Evolutionary conservation across 192 early-diverging fungal species (phyloP).

Genomic region (Coemansia sp.): DNA sequence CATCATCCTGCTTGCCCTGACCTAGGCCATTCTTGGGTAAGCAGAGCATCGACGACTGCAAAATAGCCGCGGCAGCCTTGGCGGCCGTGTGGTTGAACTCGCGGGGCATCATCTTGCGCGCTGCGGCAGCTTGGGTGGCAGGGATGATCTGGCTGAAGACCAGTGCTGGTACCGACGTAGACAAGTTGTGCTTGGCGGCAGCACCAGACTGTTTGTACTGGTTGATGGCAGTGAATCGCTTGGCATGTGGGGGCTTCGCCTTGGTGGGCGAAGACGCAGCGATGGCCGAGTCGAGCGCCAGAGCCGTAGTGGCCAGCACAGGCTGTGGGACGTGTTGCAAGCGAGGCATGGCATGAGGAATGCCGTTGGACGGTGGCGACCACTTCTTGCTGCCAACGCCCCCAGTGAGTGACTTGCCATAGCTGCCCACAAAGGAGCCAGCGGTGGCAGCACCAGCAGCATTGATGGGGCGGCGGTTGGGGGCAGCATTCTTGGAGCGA

Average conservation of each 20-base stretch:
- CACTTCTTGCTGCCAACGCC: slow-evolving; percentile 36
- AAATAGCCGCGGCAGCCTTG: slow-evolving; percentile 48
- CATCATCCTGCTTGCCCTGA: slow-evolving; percentile 46
- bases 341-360: slow-evolving; percentile 9
- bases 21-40: slow-evolving; percentile 53
- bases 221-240: slow-evolving; percentile 22
- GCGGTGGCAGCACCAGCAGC: neutral
- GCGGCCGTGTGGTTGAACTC: slow-evolving; percentile 48
- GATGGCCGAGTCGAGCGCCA: slow-evolving; percentile 19
- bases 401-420: slow-evolving; percentile 14
- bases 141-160: slow-evolving; percentile 57
- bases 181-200: slow-evolving; percentile 31
- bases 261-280: slow-evolving; percentile 11
- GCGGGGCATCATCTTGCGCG: slow-evolving; percentile 57
- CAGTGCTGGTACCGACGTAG: slow-evolving; percentile 50
- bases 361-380: slow-evolving; percentile 13
- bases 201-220: neutral
- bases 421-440: slow-evolving; percentile 13
- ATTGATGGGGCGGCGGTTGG: slow-evolving; percentile 4
- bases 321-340: slow-evolving; percentile 17
- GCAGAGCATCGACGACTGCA: slow-evolving; percentile 52
- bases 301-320: slow-evolving; percentile 19
- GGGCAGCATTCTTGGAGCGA: slow-evolving; percentile 30
- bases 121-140: slow-evolving; percentile 51
- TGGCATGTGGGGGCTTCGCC: slow-evolving; percentile 26